phyloP scores from a whole-genome alignment of 1,139 yeast species.

The Yamadazyma spencermartinsiae region DNA sequence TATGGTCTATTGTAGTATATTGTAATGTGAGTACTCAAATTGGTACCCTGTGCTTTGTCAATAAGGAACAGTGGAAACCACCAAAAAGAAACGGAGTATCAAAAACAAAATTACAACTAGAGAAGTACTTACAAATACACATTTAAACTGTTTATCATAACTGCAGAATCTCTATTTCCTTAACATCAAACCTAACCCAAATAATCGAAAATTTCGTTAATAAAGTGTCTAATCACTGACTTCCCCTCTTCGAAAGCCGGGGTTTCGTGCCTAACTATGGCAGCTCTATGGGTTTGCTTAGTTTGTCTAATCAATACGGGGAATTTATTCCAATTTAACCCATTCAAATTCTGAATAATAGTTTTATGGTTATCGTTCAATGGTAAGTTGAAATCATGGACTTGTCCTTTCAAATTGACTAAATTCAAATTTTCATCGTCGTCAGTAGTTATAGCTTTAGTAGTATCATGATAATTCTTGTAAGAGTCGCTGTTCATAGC shows the following conservation, averaged over 20 bases:
- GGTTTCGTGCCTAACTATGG: slow-evolving; percentile 62
- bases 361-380: slow-evolving; percentile 45
- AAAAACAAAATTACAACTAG: too few species aligned
- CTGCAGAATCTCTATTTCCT: too few species aligned
- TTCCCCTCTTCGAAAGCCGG: slow-evolving; percentile 66
- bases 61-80: too few species aligned
- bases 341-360: slow-evolving; percentile 59
- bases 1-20: not conserved
- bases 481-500: slow-evolving; percentile 44
- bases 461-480: slow-evolving; percentile 20
- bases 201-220: slow-evolving; percentile 34
- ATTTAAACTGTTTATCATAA: too few species aligned
- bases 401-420: slow-evolving; percentile 18
- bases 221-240: slow-evolving; percentile 64
- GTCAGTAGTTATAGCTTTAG: slow-evolving; percentile 1
- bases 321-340: slow-evolving; percentile 63
- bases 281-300: slow-evolving; percentile 75
- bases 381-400: slow-evolving; percentile 34
- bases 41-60: too few species aligned
- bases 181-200: not conserved
- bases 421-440: slow-evolving; percentile 8
- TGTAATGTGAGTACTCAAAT: not conserved
- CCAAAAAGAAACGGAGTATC: too few species aligned
- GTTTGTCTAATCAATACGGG: slow-evolving; percentile 71
- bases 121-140: too few species aligned